Base-by-base conservation (phyloP, 345 rosid species). In the Populus nigra region DNA sequence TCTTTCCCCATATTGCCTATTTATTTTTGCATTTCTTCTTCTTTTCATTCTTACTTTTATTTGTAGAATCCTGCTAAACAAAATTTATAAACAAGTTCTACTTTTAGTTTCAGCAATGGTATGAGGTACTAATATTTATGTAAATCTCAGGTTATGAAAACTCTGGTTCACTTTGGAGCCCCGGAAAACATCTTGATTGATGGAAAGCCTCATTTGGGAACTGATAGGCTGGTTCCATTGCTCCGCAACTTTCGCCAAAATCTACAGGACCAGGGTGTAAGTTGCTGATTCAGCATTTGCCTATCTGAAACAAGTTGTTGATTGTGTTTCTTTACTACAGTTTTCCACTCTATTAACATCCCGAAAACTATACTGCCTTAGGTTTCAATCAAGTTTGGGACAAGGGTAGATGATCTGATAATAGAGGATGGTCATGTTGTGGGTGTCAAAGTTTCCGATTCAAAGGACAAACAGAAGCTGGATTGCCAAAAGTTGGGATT, bases 191-290 rank as follows among this genome's bases (percentile, higher is more conserved):
- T 93, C 67, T 81, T 95, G 79, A 80, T 93, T 68, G 87, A 93
- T 83, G 99, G 99, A 78, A 95, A 95, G 90, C 98, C 98, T 76
- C 99, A 95, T 90, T 74, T 95, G 84, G 98, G 98, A 89, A 95
- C 98, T 1, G 98, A 95, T 87, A 87, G 84, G 84, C 79, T 92
- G 86, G 73, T 95, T 84, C 99, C 99, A 0, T 76, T 95, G 68
- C 93, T 95, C 38, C 91, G 90, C 68, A 91, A 93, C 77, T 92
- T 95, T 82, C 82, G 99, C 65, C 88, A 89, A 39, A 89, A 95
- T 91, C 92, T 95, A 78, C 91, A 87, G 74, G 88, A 81, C 11
- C 82, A 87, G 35, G 94, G 94, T 31, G 99, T 92, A 83, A 88
- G 98, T 95, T 76, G 49, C 33, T 5, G 43, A 11, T 17, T 62